phyloP scores from a whole-genome alignment of 768 basidiomycete genomes.

The Lentinula aciculospora region DNA sequence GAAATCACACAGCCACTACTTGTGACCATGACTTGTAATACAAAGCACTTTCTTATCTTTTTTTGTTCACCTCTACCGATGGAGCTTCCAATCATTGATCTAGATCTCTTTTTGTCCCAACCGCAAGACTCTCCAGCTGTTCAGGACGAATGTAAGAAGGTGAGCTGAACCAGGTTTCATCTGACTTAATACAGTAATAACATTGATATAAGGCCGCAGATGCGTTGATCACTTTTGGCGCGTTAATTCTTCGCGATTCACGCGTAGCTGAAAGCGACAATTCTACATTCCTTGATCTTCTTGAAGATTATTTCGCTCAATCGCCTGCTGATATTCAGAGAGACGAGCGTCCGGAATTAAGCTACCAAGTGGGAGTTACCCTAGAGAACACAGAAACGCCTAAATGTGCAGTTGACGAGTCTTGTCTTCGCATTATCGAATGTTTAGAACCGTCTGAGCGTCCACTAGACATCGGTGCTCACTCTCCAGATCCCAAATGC shows the following conservation, averaged over 20 bases:
- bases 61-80: slow-evolving; percentile 24
- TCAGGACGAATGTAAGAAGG: slow-evolving; percentile 63
- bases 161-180: slow-evolving; percentile 13
- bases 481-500: slow-evolving; percentile 90
- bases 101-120: slow-evolving; percentile 61
- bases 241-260: slow-evolving; percentile 80
- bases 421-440: slow-evolving; percentile 77
- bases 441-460: slow-evolving; percentile 71
- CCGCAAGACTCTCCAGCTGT: slow-evolving; percentile 41
- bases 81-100: slow-evolving; percentile 69
- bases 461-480: slow-evolving; percentile 77
- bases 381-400: slow-evolving; percentile 96
- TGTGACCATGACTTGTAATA: background rate
- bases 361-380: slow-evolving; percentile 92
- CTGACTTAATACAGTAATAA: too few species aligned
- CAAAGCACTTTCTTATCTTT: background rate
- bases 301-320: slow-evolving; percentile 93
- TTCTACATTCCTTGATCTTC: slow-evolving; percentile 73
- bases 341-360: slow-evolving; percentile 81
- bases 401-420: slow-evolving; percentile 77
- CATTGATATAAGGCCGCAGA: slow-evolving; percentile 78
- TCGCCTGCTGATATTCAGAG: slow-evolving; percentile 51
- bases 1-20: background rate
- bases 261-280: slow-evolving; percentile 84
- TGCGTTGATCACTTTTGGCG: slow-evolving; percentile 80